These are phyloP conservation scores for Diaporthe humulicola DNA, from an alignment of 2,329 filamentous ascomycete genomes.

Conservation along the genomic window DNA sequence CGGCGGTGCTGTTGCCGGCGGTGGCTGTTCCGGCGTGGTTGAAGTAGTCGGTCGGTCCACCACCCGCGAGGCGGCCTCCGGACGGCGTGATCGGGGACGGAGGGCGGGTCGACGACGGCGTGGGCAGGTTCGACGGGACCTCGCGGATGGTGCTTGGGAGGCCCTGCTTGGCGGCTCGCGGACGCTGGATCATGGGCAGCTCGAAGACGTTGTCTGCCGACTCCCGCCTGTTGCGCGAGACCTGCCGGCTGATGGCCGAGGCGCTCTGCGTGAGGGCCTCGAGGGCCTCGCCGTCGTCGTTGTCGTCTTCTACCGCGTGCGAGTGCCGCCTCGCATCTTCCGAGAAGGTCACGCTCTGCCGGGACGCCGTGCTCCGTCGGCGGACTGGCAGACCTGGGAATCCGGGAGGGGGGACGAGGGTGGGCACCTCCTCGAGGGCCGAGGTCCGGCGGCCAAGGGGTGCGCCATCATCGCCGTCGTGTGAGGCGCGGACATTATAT, in stretches of 20 bases:
- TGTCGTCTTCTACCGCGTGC: conserved; percentile 22
- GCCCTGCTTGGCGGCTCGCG: conserved; percentile 31
- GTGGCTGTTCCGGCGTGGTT: background rate
- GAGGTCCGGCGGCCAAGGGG: conserved; percentile 29
- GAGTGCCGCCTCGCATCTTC: conserved; percentile 24
- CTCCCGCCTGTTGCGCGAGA: conserved; percentile 24
- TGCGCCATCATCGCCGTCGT: conserved; percentile 24
- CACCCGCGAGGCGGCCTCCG: background rate
- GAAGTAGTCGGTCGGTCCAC: conserved; percentile 13
- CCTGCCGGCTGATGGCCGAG: conserved; percentile 27
- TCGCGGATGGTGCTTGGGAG: conserved; percentile 35
- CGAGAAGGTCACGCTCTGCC: conserved; percentile 21
- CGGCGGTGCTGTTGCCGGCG: background rate
- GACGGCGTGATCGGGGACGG: conserved; percentile 27
- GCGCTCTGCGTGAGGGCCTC: conserved; percentile 34
- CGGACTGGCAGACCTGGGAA: conserved; percentile 31
- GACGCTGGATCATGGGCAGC: conserved; percentile 35
- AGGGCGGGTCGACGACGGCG: conserved; percentile 27
- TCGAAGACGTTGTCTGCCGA: conserved; percentile 34
- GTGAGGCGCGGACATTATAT: background rate
- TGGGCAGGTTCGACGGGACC: conserved; percentile 33
- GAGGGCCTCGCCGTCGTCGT: conserved; percentile 9
- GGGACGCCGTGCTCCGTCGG: conserved; percentile 33
- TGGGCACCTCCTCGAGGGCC: conserved; percentile 30
- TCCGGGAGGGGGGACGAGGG: conserved; percentile 25